phyloP scores from a whole-genome alignment of 768 basidiomycete genomes.

The Melanogaster broomeanus region DNA sequence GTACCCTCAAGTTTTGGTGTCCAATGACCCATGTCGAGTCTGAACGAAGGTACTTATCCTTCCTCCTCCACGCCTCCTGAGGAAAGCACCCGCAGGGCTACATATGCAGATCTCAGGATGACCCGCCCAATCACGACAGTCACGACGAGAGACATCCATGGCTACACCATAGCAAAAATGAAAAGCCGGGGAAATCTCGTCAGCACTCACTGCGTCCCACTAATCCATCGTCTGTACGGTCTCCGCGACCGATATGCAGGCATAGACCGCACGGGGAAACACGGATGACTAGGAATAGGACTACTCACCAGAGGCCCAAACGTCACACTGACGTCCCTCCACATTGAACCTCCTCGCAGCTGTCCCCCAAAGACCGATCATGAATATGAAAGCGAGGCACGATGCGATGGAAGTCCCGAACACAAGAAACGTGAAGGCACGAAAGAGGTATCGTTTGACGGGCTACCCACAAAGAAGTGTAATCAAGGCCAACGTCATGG shows the following conservation, averaged over 20 bases:
- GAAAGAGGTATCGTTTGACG: neutral
- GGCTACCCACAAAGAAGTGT: neutral
- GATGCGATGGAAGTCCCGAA: neutral
- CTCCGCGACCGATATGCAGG: neutral
- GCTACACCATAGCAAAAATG: neutral
- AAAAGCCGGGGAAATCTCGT: neutral
- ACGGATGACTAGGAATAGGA: too few species aligned
- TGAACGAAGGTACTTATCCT: neutral
- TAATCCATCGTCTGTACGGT: too few species aligned
- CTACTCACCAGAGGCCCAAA: conserved; percentile 15
- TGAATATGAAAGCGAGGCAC: conserved; percentile 28
- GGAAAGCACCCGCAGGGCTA: neutral
- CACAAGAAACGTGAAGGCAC: neutral
- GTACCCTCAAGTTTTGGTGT: too few species aligned
- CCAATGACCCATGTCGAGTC: too few species aligned
- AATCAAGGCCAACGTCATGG: neutral
- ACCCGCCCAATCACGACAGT: neutral
- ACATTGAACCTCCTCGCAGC: conserved; percentile 6
- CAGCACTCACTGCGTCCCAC: neutral
- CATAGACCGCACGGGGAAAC: neutral
- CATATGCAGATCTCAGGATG: conserved; percentile 1
- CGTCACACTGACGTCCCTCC: conserved; percentile 1
- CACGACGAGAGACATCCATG: conserved; percentile 5
- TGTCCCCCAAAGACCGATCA: conserved; percentile 1
- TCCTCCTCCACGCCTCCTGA: too few species aligned